phyloP scores from a whole-genome alignment of 108 stramenopile genomes.

The Chaetoceros muelleri region DNA sequence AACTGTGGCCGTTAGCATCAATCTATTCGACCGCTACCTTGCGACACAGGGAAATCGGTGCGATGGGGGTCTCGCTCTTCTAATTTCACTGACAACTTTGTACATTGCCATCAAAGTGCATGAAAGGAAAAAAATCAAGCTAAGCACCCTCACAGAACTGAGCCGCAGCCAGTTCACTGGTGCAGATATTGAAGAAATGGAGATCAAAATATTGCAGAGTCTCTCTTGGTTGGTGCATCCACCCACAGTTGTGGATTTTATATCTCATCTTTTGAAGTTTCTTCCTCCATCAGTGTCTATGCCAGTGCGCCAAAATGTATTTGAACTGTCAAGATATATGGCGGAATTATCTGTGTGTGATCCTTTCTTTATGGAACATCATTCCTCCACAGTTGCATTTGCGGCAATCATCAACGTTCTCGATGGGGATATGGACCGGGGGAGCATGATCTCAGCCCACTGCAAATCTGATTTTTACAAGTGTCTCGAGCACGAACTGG shows the following conservation, averaged over 20 bases:
- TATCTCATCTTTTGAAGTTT: slow-evolving; percentile 40
- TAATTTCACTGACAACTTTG: slow-evolving; percentile 54
- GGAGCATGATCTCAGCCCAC: slow-evolving; percentile 4
- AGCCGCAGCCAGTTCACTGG: slow-evolving; percentile 61
- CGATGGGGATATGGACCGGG: slow-evolving; percentile 23
- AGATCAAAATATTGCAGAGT: slow-evolving; percentile 35
- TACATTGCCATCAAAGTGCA: slow-evolving; percentile 69
- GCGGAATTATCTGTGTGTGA: slow-evolving; percentile 61
- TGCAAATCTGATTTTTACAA: slow-evolving; percentile 4
- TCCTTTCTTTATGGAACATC: slow-evolving; percentile 41
- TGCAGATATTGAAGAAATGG: slow-evolving; percentile 66
- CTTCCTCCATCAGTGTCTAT: slow-evolving; percentile 37
- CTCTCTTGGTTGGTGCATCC: slow-evolving; percentile 64
- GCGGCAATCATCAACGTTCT: slow-evolving; percentile 51
- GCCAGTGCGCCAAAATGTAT: slow-evolving; percentile 45
- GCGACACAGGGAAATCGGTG: slow-evolving; percentile 52
- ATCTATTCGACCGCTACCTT: slow-evolving; percentile 68
- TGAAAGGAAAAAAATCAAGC: slow-evolving; percentile 47
- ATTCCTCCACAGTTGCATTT: slow-evolving; percentile 45
- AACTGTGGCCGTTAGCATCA: slow-evolving; percentile 52
- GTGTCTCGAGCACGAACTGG: not conserved
- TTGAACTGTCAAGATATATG: slow-evolving; percentile 49
- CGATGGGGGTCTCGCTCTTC: slow-evolving; percentile 49
- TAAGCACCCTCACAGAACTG: slow-evolving; percentile 54
- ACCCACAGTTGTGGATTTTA: slow-evolving; percentile 50